Conservation (phyloP, 2,329 filamentous ascomycete species). For the Colletotrichum orbiculare region DNA sequence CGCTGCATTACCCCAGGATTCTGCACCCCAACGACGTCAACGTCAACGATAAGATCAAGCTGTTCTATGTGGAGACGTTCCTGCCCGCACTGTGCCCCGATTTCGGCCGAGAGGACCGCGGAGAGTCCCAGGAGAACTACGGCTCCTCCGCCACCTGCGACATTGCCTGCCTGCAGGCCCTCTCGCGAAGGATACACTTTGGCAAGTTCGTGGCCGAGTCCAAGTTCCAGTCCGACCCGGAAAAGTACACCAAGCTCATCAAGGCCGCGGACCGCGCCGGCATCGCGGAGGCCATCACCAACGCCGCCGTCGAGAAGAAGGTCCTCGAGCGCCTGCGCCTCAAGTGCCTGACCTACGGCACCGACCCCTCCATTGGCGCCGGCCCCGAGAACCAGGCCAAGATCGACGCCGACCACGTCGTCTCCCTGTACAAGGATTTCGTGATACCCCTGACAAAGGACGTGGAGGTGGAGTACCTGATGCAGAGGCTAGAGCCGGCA, state of each 20-base stretch:
- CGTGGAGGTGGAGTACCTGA: constrained; percentile 97
- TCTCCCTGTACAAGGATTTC: constrained; percentile 89
- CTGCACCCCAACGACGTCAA: constrained; percentile 91
- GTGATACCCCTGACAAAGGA: constrained; percentile 98
- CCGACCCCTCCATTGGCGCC: constrained; percentile 77
- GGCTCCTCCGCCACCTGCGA: constrained; percentile 92
- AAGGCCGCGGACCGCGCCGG: constrained; percentile 81
- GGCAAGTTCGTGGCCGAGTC: constrained; percentile 98
- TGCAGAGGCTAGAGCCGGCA: constrained; percentile 79
- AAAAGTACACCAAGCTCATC: constrained; percentile 85
- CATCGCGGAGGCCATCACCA: constrained; percentile 91
- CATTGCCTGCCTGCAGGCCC: constrained; percentile 87
- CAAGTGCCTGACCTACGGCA: constrained; percentile 95
- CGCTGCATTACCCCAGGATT: constrained; percentile 88
- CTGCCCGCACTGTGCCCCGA: constrained; percentile 86
- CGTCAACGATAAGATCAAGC: constrained; percentile 88
- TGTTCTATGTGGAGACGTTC: constrained; percentile 84
- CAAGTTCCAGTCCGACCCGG: constrained; percentile 88
- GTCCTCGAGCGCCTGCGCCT: constrained; percentile 86
- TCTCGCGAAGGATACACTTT: constrained; percentile 93
- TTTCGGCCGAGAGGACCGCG: constrained; percentile 81
- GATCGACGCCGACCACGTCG: constrained; percentile 92
- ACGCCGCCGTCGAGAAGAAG: constrained; percentile 86
- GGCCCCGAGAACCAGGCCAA: constrained; percentile 72
- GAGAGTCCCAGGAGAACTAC: constrained; percentile 93